Base-by-base conservation (phyloP, 139 green algal genomes). In the Tetraselmis striata region DNA sequence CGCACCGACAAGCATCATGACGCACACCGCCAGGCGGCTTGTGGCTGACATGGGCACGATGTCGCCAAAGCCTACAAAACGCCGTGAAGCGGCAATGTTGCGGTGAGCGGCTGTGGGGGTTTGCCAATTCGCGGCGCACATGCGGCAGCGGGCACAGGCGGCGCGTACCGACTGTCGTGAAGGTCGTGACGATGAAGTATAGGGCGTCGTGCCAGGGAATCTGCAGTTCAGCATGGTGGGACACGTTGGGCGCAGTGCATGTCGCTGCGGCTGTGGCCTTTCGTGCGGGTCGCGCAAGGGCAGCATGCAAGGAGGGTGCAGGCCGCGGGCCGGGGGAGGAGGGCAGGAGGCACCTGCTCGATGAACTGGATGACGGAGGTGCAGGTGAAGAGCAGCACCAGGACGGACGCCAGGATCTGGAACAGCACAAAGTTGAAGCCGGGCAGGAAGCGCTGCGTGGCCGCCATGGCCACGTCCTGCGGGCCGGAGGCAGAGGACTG, bases 181-280 rank as follows among this genome's bases (percentile, higher is more conserved):
- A 84, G 0, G 93, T 95, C 1, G 90, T 94, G 27, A 83, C 85
- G 24, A 95, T 88, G 83, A 97, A 92, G 85, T 97, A 97, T 18
- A 97, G 83, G 1, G 93, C 92, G 26, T 95, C 90, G 82, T 95
- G 89, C 84, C 90, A 97, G n/a, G 89, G 85, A 59, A 94, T 89
- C 1, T 85, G 83, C 86, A 29, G 27, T 86, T 80, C n/a, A 90
- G 82, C 28, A 86, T 76, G 77, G 67, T 80, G 75, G 77, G 59
- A 28, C 31, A 78, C 2, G 77, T 83, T 79, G 87, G 83, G 45
- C 88, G 77, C 59, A 83, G n/a, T n/a, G n/a, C n/a, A n/a, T n/a
- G n/a, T n/a, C n/a, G n/a, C n/a, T n/a, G n/a, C n/a, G n/a, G n/a
- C n/a, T n/a, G n/a, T n/a, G n/a, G n/a, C n/a, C n/a, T n/a, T n/a